These are phyloP conservation scores for Pleurotus tuber-regium DNA, from an alignment of 768 basidiomycete species.

Conservation along the genomic window DNA sequence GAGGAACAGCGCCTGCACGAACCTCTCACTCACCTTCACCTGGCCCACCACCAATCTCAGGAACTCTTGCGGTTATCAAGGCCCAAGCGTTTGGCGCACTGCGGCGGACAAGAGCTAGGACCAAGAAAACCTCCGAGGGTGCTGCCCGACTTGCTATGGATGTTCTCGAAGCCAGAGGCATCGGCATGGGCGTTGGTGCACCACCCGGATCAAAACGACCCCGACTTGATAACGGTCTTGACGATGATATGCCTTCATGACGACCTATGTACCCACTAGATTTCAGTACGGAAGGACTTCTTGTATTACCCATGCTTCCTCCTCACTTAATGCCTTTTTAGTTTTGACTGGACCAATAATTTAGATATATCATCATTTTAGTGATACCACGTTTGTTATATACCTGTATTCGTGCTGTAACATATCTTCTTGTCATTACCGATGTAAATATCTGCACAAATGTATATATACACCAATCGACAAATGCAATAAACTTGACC, in stretches of 20 bases:
- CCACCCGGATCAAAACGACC: constrained; percentile 43
- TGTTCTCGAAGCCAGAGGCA: constrained; percentile 78
- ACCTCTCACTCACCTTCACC: constrained; percentile 51
- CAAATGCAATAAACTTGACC: not conserved
- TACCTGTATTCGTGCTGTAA: constrained; percentile 18
- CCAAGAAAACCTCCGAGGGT: constrained; percentile 69
- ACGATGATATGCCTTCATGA: constrained; percentile 36
- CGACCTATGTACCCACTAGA: constrained; percentile 11
- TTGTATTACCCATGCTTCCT: constrained; percentile 15
- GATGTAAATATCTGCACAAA: constrained; percentile 3
- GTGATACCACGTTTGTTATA: constrained; percentile 18
- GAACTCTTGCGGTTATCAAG: constrained; percentile 87
- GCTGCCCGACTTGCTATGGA: constrained; percentile 75
- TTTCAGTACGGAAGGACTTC: constrained; percentile 15
- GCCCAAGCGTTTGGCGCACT: constrained; percentile 86
- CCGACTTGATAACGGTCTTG: constrained; percentile 50
- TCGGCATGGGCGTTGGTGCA: constrained; percentile 38
- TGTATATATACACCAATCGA: constrained; percentile 7
- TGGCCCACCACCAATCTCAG: constrained; percentile 51
- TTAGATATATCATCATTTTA: constrained; percentile 14
- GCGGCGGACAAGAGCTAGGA: constrained; percentile 71
- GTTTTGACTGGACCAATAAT: constrained; percentile 12
- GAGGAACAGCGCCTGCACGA: constrained; percentile 40
- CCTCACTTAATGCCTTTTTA: constrained; percentile 5
- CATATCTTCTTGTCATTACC: constrained; percentile 6